Base-by-base conservation (phyloP, 768 basidiomycete genomes). In the Gloeostereum incarnatum region DNA sequence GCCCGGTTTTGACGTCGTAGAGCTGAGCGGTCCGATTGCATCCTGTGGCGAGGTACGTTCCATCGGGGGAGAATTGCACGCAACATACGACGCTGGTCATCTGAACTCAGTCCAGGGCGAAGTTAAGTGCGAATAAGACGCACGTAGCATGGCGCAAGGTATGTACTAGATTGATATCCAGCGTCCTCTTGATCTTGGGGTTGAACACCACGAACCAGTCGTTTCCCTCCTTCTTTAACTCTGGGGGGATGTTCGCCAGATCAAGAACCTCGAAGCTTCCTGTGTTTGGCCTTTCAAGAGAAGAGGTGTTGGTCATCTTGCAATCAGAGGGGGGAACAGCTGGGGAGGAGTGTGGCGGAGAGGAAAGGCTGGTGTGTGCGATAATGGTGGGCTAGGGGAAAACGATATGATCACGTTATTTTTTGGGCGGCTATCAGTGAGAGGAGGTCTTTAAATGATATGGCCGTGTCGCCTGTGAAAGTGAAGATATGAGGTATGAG, bases 1-100 rank as follows among this genome's bases (percentile, higher is more conserved):
- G 56, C 6, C 93, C 93, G 0, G 85, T 83, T 61, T 85, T 85
- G 19, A 84, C 86, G 54, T 97, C 90, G 56, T 87, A 97, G 41
- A 98, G 91, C 58, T 94, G 92, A 14, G 92, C 90, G 0, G 90
- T 88, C 27, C 89, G 73, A 61, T 98, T 98, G 62, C 92, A 98
- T 9, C 93, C 93, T 8, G 92, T 96, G 20, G 93, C 93, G 31
- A 98, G 72, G 49, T 69, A 87, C 56, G 85, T 89, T 13, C 94
- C 94, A 54, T 98, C 92, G 17, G 83, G 78, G 10, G 90, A 94
- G 60, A 98, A 96, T 40, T 84, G 76, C 6, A 97, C 92, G 54
- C 92, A 96, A 57, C 93, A 98, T 3, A 73, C 71, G 7, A 71
- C 68, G 48, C 71, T 71, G 38, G n/a, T n/a, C 5, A 40, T 35